Conservation (phyloP, 345 rosid species). For the Capsella bursapastoris region DNA sequence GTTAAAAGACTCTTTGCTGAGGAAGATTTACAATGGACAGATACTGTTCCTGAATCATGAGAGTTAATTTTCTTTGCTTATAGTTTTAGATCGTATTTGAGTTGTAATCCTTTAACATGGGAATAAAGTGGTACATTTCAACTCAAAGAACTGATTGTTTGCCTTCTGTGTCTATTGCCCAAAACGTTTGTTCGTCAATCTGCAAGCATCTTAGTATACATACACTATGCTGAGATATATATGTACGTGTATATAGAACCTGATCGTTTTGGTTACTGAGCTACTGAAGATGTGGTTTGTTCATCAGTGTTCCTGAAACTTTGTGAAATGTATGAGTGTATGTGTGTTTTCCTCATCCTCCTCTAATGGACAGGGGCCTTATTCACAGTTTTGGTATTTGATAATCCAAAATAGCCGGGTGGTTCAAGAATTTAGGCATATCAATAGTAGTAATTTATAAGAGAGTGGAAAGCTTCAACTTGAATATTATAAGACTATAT, state of each 20-base stretch:
- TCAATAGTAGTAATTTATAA: background rate
- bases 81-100: slow-evolving; percentile 20
- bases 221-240: background rate
- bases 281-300: slow-evolving; percentile 13
- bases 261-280: background rate
- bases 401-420: background rate
- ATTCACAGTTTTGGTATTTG: background rate
- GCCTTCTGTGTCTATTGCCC: slow-evolving; percentile 12
- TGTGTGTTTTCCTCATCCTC: background rate
- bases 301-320: slow-evolving; percentile 5
- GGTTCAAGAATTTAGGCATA: slow-evolving; percentile 9
- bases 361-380: background rate
- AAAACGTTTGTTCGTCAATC: slow-evolving; percentile 21
- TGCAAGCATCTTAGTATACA: slow-evolving; percentile 4
- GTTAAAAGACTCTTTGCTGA: slow-evolving; percentile 21
- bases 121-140: slow-evolving; percentile 18
- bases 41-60: slow-evolving; percentile 13
- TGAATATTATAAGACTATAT: background rate
- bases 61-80: slow-evolving; percentile 9
- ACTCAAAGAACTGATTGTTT: slow-evolving; percentile 9
- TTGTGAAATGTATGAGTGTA: background rate
- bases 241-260: background rate
- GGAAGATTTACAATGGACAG: slow-evolving; percentile 21
- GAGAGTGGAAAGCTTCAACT: slow-evolving; percentile 8
- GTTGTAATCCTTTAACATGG: slow-evolving; percentile 26